These are phyloP conservation scores for Pichia ethanolica DNA, from an alignment of 805 yeast species.

Conservation along the genomic window DNA sequence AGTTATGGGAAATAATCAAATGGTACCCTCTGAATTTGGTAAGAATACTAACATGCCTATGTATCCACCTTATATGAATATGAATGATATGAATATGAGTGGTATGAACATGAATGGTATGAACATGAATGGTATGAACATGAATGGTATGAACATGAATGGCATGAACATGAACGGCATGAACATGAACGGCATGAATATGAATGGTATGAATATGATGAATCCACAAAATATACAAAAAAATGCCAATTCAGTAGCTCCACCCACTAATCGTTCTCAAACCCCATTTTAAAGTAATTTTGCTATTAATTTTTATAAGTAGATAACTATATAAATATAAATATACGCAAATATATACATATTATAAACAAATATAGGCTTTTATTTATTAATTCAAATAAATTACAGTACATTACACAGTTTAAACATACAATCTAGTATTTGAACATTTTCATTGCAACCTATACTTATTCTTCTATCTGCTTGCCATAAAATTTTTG, in stretches of 20 bases:
- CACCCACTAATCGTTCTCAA: background rate
- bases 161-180: background rate
- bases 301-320: too few species aligned
- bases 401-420: conserved; percentile 35
- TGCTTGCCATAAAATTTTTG: conserved; percentile 60
- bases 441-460: conserved; percentile 79
- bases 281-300: background rate
- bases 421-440: conserved; percentile 55
- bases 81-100: conserved; percentile 3
- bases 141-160: conserved; percentile 3
- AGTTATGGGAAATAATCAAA: too few species aligned
- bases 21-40: too few species aligned
- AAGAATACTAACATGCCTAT: too few species aligned
- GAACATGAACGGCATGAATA: background rate
- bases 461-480: conserved; percentile 77
- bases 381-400: background rate
- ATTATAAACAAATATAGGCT: background rate
- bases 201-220: background rate
- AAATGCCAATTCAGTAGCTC: background rate
- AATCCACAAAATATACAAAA: too few species aligned
- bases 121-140: conserved; percentile 2
- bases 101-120: conserved; percentile 2
- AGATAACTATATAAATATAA: too few species aligned
- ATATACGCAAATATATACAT: background rate
- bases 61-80: background rate